phyloP scores from a whole-genome alignment of 129 eudicot genomes.

The Lactuca saligna region DNA sequence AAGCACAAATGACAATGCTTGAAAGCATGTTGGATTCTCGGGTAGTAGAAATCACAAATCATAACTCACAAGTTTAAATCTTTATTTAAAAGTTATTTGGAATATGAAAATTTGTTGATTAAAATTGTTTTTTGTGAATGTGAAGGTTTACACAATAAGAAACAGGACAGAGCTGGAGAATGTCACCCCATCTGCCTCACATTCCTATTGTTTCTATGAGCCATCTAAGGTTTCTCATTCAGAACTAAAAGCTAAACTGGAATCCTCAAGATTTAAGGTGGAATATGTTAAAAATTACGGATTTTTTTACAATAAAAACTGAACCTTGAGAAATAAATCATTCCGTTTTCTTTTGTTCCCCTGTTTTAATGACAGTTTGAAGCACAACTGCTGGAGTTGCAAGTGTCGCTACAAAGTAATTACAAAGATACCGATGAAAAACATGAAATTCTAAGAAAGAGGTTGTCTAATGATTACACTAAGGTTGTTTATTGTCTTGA shows the following conservation, averaged over 20 bases:
- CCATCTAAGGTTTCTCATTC: constrained; percentile 35
- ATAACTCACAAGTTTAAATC: no score
- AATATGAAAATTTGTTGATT: constrained; percentile 16
- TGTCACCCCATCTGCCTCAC: constrained; percentile 41
- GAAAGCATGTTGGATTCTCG: constrained; percentile 73
- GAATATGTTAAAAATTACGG: no score
- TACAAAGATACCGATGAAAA: constrained; percentile 44
- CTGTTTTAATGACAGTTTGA: constrained; percentile 54
- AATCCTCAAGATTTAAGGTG: constrained; percentile 57
- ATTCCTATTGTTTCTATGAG: constrained; percentile 42
- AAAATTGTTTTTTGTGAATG: neutral
- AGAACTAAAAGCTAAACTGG: constrained; percentile 46
- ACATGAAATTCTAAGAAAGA: constrained; percentile 35
- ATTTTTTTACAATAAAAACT: neutral
- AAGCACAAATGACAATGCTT: constrained; percentile 53
- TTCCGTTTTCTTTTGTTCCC: neutral
- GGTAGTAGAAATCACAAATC: no score
- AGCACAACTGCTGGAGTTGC: constrained; percentile 42
- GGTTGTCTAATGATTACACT: constrained; percentile 44
- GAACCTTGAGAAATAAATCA: neutral
- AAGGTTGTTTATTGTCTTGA: constrained; percentile 67
- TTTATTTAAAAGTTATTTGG: constrained; percentile 9
- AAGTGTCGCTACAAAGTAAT: constrained; percentile 35
- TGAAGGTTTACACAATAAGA: constrained; percentile 52
- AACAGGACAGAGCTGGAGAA: constrained; percentile 46